These are phyloP conservation scores for Fraxinus excelsior DNA, from an alignment of 257 asterid species.

Conservation along the genomic window DNA sequence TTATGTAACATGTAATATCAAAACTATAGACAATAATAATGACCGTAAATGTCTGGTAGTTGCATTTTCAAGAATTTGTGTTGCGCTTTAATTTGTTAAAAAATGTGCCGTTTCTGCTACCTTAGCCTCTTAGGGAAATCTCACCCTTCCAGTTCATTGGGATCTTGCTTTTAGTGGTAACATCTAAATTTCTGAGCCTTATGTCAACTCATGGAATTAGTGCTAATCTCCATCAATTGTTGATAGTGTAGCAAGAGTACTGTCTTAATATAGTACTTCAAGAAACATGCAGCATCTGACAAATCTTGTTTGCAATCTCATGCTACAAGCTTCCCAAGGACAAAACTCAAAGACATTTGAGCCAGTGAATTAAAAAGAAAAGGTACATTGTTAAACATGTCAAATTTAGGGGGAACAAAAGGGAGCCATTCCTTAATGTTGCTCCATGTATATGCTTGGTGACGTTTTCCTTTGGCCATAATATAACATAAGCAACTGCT, in stretches of 20 bases:
- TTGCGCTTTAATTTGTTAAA: constrained; percentile 1
- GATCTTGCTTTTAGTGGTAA: constrained; percentile 3
- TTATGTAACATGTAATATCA: background rate
- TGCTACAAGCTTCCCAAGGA: background rate
- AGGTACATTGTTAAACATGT: background rate
- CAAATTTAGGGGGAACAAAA: background rate
- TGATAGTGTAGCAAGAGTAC: background rate
- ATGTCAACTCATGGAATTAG: background rate
- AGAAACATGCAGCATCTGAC: background rate
- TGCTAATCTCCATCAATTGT: background rate
- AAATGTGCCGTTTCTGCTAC: background rate
- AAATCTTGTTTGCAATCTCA: constrained; percentile 1
- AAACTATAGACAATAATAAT: background rate
- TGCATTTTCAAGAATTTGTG: background rate
- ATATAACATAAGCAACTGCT: background rate
- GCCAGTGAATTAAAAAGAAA: background rate
- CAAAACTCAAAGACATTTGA: constrained; percentile 7
- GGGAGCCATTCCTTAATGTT: background rate
- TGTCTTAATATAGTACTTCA: background rate
- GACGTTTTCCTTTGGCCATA: background rate
- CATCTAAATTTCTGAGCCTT: background rate
- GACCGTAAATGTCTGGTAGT: background rate
- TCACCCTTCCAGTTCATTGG: background rate
- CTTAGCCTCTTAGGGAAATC: background rate
- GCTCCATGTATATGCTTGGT: background rate